Evolutionary conservation across 2,329 filamentous ascomycete genomes (phyloP).

Genomic region (Hymenotorrendiella dingleyae): DNA sequence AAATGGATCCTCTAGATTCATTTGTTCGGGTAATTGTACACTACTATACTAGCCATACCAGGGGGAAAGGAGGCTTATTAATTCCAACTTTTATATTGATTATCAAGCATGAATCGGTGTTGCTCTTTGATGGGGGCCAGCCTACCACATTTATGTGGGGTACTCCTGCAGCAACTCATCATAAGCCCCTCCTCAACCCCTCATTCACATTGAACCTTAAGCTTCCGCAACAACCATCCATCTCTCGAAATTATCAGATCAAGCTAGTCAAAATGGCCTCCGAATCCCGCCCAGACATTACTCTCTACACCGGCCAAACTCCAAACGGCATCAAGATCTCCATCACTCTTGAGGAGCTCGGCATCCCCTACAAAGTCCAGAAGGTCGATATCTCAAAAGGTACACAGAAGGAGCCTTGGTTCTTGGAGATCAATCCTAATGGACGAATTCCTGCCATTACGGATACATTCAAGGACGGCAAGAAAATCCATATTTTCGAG

Average conservation of each 20-base stretch:
- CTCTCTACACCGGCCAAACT: slow-evolving; percentile 60
- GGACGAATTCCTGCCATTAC: slow-evolving; percentile 85
- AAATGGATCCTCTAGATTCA: too few relatives aligned
- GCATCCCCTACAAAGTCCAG: slow-evolving; percentile 71
- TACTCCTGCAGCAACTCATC: not conserved
- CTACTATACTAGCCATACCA: too few relatives aligned
- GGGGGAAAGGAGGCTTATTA: too few relatives aligned
- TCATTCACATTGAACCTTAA: too few relatives aligned
- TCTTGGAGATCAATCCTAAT: slow-evolving; percentile 87
- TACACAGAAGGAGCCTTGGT: slow-evolving; percentile 81
- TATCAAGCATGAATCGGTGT: too few relatives aligned
- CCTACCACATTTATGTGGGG: not conserved
- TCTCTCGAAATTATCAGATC: too few relatives aligned
- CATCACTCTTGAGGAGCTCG: slow-evolving; percentile 80
- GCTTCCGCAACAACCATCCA: too few relatives aligned
- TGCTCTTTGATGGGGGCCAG: too few relatives aligned
- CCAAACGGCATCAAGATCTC: slow-evolving; percentile 89
- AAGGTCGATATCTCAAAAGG: slow-evolving; percentile 68
- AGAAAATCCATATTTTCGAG: slow-evolving; percentile 73
- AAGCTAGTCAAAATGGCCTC: slow-evolving; percentile 38
- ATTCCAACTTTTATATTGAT: too few relatives aligned
- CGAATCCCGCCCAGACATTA: slow-evolving; percentile 29
- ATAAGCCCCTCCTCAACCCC: not conserved
- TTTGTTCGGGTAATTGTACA: too few relatives aligned
- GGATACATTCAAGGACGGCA: slow-evolving; percentile 69